phyloP scores from a whole-genome alignment of 306 rosid species.

The Gastrolobium villosum region DNA sequence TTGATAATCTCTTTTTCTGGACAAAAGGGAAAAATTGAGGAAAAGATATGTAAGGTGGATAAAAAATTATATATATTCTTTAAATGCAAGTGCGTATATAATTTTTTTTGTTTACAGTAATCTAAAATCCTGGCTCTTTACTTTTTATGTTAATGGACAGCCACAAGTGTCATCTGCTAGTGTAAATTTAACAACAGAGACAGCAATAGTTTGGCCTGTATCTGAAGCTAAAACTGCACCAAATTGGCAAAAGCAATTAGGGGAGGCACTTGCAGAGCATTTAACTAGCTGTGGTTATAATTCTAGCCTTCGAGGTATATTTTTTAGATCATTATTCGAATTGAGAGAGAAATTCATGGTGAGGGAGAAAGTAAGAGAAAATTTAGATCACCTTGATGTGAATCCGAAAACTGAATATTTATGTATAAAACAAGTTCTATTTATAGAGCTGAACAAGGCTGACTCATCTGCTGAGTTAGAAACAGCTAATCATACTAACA shows the following conservation, averaged over 20 bases:
- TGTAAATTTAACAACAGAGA: slow-evolving; percentile 95
- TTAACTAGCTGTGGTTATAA: slow-evolving; percentile 86
- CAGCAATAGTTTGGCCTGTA: slow-evolving; percentile 94
- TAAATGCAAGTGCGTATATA: background rate
- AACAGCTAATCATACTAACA: too few species aligned
- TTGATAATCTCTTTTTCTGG: slow-evolving; percentile 9
- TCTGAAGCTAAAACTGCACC: slow-evolving; percentile 80
- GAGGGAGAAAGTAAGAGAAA: too few species aligned
- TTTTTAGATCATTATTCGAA: slow-evolving; percentile 20
- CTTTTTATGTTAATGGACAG: slow-evolving; percentile 61
- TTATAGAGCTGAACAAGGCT: too few species aligned
- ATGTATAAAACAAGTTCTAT: too few species aligned
- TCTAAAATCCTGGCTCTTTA: slow-evolving; percentile 38
- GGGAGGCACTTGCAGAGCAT: slow-evolving; percentile 93
- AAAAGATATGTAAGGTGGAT: background rate
- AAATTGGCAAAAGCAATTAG: slow-evolving; percentile 82
- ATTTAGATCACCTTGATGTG: too few species aligned
- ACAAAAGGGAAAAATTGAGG: background rate
- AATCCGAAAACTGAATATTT: too few species aligned
- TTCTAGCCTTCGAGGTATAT: slow-evolving; percentile 86
- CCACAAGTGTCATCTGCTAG: slow-evolving; percentile 90
- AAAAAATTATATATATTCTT: slow-evolving; percentile 18
- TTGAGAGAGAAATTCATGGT: too few species aligned
- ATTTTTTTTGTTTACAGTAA: slow-evolving; percentile 12
- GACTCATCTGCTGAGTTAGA: too few species aligned